These are phyloP conservation scores for Cordyceps sp. DNA, from an alignment of 2,329 filamentous ascomycete genomes.

Conservation along the genomic window DNA sequence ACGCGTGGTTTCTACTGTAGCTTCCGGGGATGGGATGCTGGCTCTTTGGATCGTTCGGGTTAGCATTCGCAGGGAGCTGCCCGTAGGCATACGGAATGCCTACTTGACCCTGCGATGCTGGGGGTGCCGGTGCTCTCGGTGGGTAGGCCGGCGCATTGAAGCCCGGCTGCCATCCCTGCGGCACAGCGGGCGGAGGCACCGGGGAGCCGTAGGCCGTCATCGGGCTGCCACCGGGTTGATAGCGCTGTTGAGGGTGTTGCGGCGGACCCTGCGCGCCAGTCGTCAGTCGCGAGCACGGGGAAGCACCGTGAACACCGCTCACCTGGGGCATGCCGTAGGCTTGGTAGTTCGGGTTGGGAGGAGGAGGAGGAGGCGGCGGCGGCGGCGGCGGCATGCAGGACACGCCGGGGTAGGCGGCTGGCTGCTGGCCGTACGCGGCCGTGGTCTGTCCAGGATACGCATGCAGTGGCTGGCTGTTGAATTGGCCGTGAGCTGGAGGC, in stretches of 20 bases:
- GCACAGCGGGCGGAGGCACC: slow-evolving; percentile 10
- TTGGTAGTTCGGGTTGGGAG: slow-evolving; percentile 23
- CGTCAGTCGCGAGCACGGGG: neutral
- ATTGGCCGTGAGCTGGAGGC: slow-evolving; percentile 25
- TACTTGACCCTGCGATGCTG: slow-evolving; percentile 11
- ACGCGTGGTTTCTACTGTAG: slow-evolving; percentile 61
- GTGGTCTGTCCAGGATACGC: slow-evolving; percentile 24
- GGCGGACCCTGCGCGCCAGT: slow-evolving; percentile 11
- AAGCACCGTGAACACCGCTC: slow-evolving; percentile 9
- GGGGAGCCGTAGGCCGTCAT: slow-evolving; percentile 20
- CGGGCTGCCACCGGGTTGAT: slow-evolving; percentile 16
- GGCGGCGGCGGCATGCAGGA: slow-evolving; percentile 26
- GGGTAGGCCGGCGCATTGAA: slow-evolving; percentile 16
- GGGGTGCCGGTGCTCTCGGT: slow-evolving; percentile 10
- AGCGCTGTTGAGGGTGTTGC: slow-evolving; percentile 11
- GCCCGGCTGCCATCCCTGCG: slow-evolving; percentile 20
- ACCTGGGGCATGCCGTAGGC: slow-evolving; percentile 31
- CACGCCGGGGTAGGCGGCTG: slow-evolving; percentile 25
- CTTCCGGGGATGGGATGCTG: slow-evolving; percentile 76
- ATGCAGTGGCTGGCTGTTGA: slow-evolving; percentile 23
- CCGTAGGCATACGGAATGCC: slow-evolving; percentile 56
- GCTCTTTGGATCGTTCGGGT: slow-evolving; percentile 54
- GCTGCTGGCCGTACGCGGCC: slow-evolving; percentile 26
- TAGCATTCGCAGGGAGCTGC: slow-evolving; percentile 54
- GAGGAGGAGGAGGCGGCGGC: no score